Conservation (phyloP, 768 basidiomycete genomes). For the Amanita thiersii region DNA sequence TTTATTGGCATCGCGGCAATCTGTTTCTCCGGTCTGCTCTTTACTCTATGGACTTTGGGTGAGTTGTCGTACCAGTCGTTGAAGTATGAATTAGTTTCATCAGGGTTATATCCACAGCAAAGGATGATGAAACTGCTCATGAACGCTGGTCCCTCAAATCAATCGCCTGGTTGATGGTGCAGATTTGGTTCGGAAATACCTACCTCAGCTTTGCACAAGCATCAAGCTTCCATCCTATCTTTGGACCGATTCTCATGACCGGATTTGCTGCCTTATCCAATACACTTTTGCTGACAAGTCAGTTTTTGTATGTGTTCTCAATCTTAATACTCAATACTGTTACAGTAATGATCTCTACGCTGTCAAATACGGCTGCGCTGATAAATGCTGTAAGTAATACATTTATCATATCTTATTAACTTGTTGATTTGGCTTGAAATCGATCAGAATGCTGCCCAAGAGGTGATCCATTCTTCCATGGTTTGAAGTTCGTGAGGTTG, state of each 20-base stretch:
- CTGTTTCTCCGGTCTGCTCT: slow-evolving; percentile 73
- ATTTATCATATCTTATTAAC: not conserved
- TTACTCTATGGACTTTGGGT: slow-evolving; percentile 42
- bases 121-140: slow-evolving; percentile 17
- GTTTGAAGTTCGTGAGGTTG: slow-evolving; percentile 17
- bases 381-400: slow-evolving; percentile 52
- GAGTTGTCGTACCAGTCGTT: slow-evolving; percentile 10
- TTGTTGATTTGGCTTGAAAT: not conserved
- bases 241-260: slow-evolving; percentile 76
- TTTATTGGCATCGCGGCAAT: slow-evolving; percentile 71
- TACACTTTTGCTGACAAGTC: slow-evolving; percentile 75
- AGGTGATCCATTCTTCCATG: slow-evolving; percentile 26
- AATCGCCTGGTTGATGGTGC: slow-evolving; percentile 79
- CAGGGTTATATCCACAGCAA: slow-evolving; percentile 17
- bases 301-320: slow-evolving; percentile 17
- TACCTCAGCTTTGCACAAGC: slow-evolving; percentile 52
- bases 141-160: slow-evolving; percentile 30
- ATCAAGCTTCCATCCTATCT: slow-evolving; percentile 55
- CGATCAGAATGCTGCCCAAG: slow-evolving; percentile 37
- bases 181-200: slow-evolving; percentile 83
- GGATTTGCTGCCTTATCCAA: slow-evolving; percentile 72
- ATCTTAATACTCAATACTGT: not conserved
- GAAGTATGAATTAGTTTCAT: not conserved
- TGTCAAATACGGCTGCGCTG: slow-evolving; percentile 83
- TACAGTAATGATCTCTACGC: slow-evolving; percentile 74